These are phyloP conservation scores for Rhizoclosmatium sp. DNA, from an alignment of 192 early-diverging fungal genomes.

Conservation along the genomic window DNA sequence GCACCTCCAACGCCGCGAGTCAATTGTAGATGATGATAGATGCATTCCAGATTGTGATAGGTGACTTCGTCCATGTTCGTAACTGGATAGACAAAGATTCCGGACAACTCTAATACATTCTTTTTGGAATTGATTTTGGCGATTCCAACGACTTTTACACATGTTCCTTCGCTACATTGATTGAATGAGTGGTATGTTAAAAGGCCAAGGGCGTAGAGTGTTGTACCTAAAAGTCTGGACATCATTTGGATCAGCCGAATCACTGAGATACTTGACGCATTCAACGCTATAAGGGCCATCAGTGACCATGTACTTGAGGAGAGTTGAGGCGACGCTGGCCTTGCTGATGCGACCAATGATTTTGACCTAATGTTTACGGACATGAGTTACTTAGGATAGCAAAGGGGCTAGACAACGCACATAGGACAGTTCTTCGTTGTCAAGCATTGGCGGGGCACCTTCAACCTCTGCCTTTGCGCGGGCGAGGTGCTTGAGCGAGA, in stretches of 20 bases:
- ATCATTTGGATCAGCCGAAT: background rate
- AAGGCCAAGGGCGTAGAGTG: background rate
- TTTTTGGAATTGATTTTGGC: slow-evolving; percentile 66
- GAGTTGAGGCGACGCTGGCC: slow-evolving; percentile 62
- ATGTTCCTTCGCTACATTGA: slow-evolving; percentile 61
- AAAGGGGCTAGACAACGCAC: background rate
- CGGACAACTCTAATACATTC: slow-evolving; percentile 40
- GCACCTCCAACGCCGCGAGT: slow-evolving; percentile 42
- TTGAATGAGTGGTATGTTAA: slow-evolving; percentile 1
- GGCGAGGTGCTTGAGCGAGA: slow-evolving; percentile 82
- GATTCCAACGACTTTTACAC: slow-evolving; percentile 75
- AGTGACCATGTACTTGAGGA: slow-evolving; percentile 74
- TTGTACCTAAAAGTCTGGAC: slow-evolving; percentile 20
- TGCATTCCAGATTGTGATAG: slow-evolving; percentile 76
- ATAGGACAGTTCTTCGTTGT: slow-evolving; percentile 67
- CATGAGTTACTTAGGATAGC: background rate
- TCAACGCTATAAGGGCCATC: slow-evolving; percentile 86
- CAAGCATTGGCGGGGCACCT: slow-evolving; percentile 73
- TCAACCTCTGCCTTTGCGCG: slow-evolving; percentile 50
- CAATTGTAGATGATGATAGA: slow-evolving; percentile 67
- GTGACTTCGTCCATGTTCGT: slow-evolving; percentile 79
- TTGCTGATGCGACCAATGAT: slow-evolving; percentile 76
- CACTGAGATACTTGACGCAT: slow-evolving; percentile 66
- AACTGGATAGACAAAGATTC: slow-evolving; percentile 65
- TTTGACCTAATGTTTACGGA: slow-evolving; percentile 56